Evolutionary conservation across 2,329 filamentous ascomycete genomes (phyloP).

Genomic region (Alternaria dauci): DNA sequence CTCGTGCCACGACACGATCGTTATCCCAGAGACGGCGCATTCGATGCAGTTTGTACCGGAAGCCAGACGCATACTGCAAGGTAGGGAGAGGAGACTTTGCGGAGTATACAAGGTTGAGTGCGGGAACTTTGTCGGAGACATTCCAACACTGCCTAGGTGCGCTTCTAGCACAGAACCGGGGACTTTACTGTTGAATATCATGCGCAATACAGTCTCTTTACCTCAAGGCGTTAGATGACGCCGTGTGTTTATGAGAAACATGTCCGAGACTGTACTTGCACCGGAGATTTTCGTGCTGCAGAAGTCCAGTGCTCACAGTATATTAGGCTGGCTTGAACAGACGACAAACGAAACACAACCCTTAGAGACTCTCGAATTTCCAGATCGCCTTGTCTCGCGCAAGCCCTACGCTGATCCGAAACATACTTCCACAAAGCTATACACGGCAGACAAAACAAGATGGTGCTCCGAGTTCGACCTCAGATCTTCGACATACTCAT

Average conservation of each 20-base stretch:
- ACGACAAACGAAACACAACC: neutral
- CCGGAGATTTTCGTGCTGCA: neutral
- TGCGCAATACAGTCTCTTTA: neutral
- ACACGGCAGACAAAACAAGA: neutral
- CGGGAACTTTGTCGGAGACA: constrained; percentile 5
- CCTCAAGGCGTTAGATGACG: neutral
- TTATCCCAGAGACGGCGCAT: neutral
- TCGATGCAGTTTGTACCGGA: neutral
- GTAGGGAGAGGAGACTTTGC: neutral
- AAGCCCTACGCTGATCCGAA: neutral
- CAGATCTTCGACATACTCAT: constrained; percentile 38
- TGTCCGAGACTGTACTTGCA: neutral
- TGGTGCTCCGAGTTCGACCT: constrained; percentile 8
- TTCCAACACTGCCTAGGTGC: neutral
- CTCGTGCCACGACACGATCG: neutral
- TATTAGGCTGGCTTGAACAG: neutral
- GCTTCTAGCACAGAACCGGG: neutral
- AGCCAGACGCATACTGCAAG: neutral
- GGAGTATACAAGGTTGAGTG: neutral
- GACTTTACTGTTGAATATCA: neutral
- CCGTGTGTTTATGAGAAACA: neutral
- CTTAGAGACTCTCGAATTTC: neutral
- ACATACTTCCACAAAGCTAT: neutral
- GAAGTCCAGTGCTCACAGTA: neutral
- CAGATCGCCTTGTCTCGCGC: neutral